These are phyloP conservation scores for Colletotrichum tanaceti DNA, from an alignment of 2,329 filamentous ascomycete species.

Conservation along the genomic window DNA sequence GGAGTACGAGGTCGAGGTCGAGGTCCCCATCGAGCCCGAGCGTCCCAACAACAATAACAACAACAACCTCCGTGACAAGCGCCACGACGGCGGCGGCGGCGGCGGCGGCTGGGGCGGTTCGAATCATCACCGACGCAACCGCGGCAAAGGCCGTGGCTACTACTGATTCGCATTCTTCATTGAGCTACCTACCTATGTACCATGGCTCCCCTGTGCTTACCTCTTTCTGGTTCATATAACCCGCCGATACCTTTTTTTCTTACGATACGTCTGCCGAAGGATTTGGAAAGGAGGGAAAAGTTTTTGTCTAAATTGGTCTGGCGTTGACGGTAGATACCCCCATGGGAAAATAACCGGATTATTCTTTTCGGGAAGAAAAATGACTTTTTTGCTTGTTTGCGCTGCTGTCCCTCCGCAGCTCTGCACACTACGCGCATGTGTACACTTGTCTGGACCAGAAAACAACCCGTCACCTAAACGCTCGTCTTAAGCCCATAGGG, in stretches of 20 bases:
- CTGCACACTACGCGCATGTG: not conserved
- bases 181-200: not conserved
- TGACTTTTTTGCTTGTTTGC: not conserved
- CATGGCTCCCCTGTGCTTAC: not conserved
- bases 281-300: not conserved
- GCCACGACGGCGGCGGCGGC: slow-evolving; percentile 21
- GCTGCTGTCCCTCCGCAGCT: too few species aligned
- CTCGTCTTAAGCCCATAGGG: slow-evolving; percentile 2
- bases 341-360: slow-evolving; percentile 23
- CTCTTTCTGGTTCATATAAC: too few species aligned
- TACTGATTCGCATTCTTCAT: slow-evolving; percentile 21
- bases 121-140: slow-evolving; percentile 25
- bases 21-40: slow-evolving; percentile 65
- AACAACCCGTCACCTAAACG: not conserved
- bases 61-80: slow-evolving; percentile 27
- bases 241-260: not conserved
- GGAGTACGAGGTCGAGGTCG: slow-evolving; percentile 81
- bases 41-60: slow-evolving; percentile 23
- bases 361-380: slow-evolving; percentile 15
- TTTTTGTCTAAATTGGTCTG: slow-evolving; percentile 29
- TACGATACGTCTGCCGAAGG: not conserved
- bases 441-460: slow-evolving; percentile 28
- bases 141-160: slow-evolving; percentile 31
- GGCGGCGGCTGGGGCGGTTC: slow-evolving; percentile 20
- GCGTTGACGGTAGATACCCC: slow-evolving; percentile 39